Conservation (phyloP, 1,284 basidiomycete genomes). For the Cystobasidiaceae sp. region DNA sequence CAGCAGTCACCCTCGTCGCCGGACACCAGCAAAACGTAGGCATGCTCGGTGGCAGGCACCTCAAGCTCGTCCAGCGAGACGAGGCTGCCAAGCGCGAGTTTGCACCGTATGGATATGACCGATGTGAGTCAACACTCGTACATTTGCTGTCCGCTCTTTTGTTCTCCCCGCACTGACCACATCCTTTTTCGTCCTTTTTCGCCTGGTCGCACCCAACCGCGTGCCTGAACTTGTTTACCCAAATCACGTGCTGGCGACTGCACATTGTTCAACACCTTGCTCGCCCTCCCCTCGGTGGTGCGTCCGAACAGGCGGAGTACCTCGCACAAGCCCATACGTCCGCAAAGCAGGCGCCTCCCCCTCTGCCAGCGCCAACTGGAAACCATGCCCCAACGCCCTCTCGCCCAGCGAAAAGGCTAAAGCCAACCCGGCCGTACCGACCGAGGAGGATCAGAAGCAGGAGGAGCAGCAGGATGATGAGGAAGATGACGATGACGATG, state of each 20-base stretch:
- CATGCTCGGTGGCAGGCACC: slow-evolving; percentile 13
- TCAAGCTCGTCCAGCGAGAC: slow-evolving; percentile 25
- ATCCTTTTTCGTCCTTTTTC: not conserved
- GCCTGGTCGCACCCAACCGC: not conserved
- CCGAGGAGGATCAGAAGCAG: not conserved
- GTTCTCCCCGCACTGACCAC: not conserved
- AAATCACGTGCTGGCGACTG: not conserved
- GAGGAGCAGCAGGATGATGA: not conserved
- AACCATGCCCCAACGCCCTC: slow-evolving; percentile 17
- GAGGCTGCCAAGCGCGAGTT: slow-evolving; percentile 12
- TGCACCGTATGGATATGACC: slow-evolving; percentile 25
- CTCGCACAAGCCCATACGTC: slow-evolving; percentile 23
- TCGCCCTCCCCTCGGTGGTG: not conserved
- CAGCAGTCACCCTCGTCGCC: not conserved
- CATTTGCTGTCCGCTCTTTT: not conserved
- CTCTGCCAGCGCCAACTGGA: slow-evolving; percentile 7
- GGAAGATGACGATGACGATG: not conserved
- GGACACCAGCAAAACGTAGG: not conserved
- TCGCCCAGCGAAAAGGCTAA: not conserved
- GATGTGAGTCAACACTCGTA: slow-evolving; percentile 9
- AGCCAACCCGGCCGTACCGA: slow-evolving; percentile 3
- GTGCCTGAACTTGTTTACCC: not conserved
- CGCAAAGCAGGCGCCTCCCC: slow-evolving; percentile 12
- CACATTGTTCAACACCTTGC: not conserved
- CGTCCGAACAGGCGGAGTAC: slow-evolving; percentile 4